phyloP scores from a whole-genome alignment of 2,329 filamentous ascomycete genomes.

The Aspergillus aculeatus region DNA sequence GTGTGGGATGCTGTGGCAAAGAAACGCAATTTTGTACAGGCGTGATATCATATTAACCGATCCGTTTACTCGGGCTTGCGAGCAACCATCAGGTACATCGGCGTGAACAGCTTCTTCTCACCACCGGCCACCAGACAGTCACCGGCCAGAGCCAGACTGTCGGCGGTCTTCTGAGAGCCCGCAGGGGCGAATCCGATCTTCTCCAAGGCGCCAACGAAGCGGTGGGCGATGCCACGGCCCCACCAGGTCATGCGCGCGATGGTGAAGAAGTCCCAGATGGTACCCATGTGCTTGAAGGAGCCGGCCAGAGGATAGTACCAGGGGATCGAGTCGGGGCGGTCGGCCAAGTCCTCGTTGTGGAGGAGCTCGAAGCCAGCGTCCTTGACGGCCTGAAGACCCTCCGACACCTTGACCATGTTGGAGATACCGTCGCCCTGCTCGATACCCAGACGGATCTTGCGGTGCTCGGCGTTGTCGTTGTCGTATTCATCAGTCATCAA shows the following conservation, averaged over 20 bases:
- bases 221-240: constrained; percentile 73
- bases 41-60: constrained; percentile 9
- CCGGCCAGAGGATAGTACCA: constrained; percentile 95
- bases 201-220: constrained; percentile 75
- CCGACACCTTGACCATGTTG: constrained; percentile 89
- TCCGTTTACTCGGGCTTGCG: constrained; percentile 66
- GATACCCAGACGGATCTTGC: constrained; percentile 87
- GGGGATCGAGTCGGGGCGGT: constrained; percentile 69
- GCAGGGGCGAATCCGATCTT: constrained; percentile 69
- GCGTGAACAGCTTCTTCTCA: constrained; percentile 88
- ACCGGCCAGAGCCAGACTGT: constrained; percentile 76
- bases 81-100: constrained; percentile 96
- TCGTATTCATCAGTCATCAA: constrained; percentile 96
- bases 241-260: constrained; percentile 86
- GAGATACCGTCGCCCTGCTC: constrained; percentile 95
- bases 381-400: constrained; percentile 79
- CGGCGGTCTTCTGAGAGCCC: constrained; percentile 92
- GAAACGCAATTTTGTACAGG: constrained; percentile 14
- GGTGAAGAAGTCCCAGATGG: constrained; percentile 75
- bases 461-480: constrained; percentile 81
- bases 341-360: constrained; percentile 81
- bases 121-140: constrained; percentile 86
- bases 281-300: constrained; percentile 77
- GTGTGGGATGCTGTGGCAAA: constrained; percentile 11
- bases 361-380: constrained; percentile 82